These are phyloP conservation scores for Tuctoria greenei DNA, from an alignment of 176 grass and related monocot species.

Conservation along the genomic window DNA sequence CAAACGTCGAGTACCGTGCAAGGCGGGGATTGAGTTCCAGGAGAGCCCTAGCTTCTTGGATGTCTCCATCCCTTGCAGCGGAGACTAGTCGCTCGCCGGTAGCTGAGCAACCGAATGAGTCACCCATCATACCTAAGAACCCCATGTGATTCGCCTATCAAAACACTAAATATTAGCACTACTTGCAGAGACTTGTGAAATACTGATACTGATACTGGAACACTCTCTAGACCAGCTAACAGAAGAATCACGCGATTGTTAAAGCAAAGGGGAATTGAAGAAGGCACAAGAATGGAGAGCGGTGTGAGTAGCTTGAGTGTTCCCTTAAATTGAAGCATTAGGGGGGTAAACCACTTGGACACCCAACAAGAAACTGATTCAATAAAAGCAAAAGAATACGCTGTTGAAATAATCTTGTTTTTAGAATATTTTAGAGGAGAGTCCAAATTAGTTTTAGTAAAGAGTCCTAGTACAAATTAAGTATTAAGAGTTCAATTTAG, in stretches of 20 bases:
- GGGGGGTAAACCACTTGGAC: slow-evolving; percentile 24
- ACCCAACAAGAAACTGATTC: slow-evolving; percentile 33
- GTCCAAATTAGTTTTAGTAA: too few species aligned
- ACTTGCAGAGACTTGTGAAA: slow-evolving; percentile 10
- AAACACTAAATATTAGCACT: slow-evolving; percentile 26
- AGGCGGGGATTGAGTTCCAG: slow-evolving; percentile 90
- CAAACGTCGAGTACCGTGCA: slow-evolving; percentile 77
- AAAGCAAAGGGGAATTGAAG: not conserved
- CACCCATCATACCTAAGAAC: slow-evolving; percentile 72
- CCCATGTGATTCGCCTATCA: slow-evolving; percentile 59
- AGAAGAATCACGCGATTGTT: slow-evolving; percentile 1
- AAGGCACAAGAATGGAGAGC: slow-evolving; percentile 18
- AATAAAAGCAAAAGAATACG: slow-evolving; percentile 15
- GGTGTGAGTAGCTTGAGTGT: not conserved
- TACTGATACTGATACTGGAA: slow-evolving; percentile 6
- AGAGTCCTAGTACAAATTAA: too few species aligned
- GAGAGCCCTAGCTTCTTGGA: slow-evolving; percentile 86
- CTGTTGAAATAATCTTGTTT: too few species aligned
- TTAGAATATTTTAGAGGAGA: too few species aligned
- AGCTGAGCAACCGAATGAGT: slow-evolving; percentile 87
- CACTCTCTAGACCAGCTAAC: not conserved
- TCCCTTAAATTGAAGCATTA: slow-evolving; percentile 20
- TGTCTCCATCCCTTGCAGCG: slow-evolving; percentile 85
- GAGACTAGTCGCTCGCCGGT: slow-evolving; percentile 77
- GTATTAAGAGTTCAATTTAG: too few species aligned